Evolutionary conservation across 768 basidiomycete species (phyloP), one percentile per base, ranked within the genome.

Genomic region (Pleurotus sapidus): DNA sequence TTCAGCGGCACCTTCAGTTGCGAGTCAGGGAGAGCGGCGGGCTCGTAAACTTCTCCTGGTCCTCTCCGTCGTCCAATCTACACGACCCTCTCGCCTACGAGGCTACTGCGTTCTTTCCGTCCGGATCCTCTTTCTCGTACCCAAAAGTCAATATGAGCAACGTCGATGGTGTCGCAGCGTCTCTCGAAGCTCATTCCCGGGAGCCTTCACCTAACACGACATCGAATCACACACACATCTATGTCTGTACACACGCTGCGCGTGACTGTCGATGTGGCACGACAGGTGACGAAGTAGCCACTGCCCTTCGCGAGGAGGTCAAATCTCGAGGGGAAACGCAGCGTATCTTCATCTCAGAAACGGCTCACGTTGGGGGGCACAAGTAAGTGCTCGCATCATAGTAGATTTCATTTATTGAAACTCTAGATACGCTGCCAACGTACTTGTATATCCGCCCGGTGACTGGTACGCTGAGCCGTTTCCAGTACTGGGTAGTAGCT

Each of bases 281-380:
- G 9, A 78, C 69, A 18, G 91, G 92, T 0, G 77, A 78, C 2
- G 74, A 72, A 9, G 79, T 93, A 5, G 82, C 76, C 2, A 71
- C 71, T 0, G 77, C 84, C 2, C 65, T 95, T 24, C 71, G 73
- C 15, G 71, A 75, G 3, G 87, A 90, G 64, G 68, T 89, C 5
- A 67, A 66, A 40, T 69, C 65, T 42, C 75, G 77, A 49, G 68
- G 66, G 18, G 59, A 69, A 46, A 59, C 34, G 7, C 64, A 75
- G 30, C 60, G 65, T 40, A 58, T 83, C 60, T 62, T 76, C 77
- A 73, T 93, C 1, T 83, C 83, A 3, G 84, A 91, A 60, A 81
- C 87, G 4, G 88, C 81, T 2, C 93, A 95, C 69, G 84, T 95
- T 50, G 92, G 93, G 1, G 91, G 91, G 23, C 92, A 95, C 70